Evolutionary conservation across 192 early-diverging fungal species (phyloP).

Genomic region (Mortierella alpina): DNA sequence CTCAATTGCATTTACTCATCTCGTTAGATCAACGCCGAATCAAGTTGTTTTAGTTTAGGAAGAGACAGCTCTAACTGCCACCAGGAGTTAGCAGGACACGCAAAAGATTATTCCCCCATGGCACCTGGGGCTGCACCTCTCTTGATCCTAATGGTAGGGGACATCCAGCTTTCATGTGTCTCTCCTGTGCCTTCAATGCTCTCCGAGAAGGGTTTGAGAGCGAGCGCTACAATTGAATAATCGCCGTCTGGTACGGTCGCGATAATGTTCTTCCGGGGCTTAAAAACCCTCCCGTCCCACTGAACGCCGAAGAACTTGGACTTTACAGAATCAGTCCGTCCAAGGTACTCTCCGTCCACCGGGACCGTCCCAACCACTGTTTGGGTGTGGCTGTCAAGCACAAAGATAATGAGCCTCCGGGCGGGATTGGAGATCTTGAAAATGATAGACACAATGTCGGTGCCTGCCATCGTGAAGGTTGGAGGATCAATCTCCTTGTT

Average conservation of each 20-base stretch:
- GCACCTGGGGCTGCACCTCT: too few relatives aligned
- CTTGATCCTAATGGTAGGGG: conserved; percentile 17
- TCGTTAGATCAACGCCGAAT: neutral
- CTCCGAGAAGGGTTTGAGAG: conserved; percentile 38
- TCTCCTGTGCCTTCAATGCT: neutral
- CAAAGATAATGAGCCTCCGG: conserved; percentile 26
- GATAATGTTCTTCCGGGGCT: neutral
- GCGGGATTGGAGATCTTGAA: conserved; percentile 41
- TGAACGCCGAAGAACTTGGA: conserved; percentile 30
- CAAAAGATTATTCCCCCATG: neutral
- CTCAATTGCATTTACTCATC: neutral
- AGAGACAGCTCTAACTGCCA: neutral
- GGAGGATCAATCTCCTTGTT: neutral
- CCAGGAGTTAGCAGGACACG: too few relatives aligned
- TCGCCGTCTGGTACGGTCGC: conserved; percentile 15
- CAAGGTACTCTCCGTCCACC: conserved; percentile 32
- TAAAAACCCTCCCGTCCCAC: conserved; percentile 12
- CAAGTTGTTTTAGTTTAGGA: too few relatives aligned
- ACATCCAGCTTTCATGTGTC: conserved; percentile 30
- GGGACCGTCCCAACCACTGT: conserved; percentile 20
- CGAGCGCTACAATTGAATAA: conserved; percentile 29
- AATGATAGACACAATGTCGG: conserved; percentile 8
- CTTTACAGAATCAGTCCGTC: conserved; percentile 26
- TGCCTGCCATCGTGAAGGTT: conserved; percentile 20
- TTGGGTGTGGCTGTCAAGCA: conserved; percentile 1